Percentiles rank a stretch among this genome's conserved stretches.
Conservation (phyloP, 139 green algal species). For the Chlorella sp. region DNA sequence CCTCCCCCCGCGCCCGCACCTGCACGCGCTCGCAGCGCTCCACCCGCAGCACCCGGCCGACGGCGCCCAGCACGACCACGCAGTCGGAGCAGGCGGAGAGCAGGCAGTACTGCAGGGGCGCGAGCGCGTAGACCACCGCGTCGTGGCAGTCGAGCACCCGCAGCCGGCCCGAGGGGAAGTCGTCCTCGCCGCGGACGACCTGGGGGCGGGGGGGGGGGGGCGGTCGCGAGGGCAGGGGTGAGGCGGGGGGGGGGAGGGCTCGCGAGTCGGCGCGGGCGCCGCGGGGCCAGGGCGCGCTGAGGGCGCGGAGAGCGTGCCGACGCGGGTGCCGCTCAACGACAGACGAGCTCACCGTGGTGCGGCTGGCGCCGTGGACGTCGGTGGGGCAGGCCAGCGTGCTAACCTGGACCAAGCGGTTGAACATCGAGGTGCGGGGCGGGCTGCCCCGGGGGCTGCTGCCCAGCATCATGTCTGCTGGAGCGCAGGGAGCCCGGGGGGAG, state of each 20-base stretch:
- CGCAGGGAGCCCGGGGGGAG: constrained; percentile 10
- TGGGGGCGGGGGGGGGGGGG: background rate
- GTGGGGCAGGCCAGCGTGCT: background rate
- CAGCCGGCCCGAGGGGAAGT: constrained; percentile 53
- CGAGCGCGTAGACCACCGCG: constrained; percentile 81
- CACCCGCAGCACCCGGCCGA: constrained; percentile 65
- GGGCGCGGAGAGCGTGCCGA: too few species aligned
- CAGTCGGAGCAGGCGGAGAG: constrained; percentile 84
- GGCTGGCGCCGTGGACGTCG: constrained; percentile 33
- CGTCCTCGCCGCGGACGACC: constrained; percentile 77
- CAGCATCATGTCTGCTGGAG: constrained; percentile 20
- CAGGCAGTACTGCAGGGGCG: constrained; percentile 70
- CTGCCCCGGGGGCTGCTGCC: constrained; percentile 10
- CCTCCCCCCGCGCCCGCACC: constrained; percentile 18
- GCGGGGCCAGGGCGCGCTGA: too few species aligned
- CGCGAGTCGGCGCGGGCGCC: too few species aligned
- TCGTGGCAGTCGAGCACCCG: constrained; percentile 84
- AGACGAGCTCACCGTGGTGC: constrained; percentile 65
- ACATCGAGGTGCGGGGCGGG: constrained; percentile 1
- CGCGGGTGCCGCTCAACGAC: too few species aligned
- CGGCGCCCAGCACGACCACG: constrained; percentile 78
- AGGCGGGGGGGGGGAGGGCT: background rate
- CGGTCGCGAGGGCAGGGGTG: background rate
- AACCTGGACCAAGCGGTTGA: constrained; percentile 36
- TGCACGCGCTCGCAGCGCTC: constrained; percentile 82